phyloP scores from a whole-genome alignment of 257 asterid genomes.

The Marsdenia floribunda region DNA sequence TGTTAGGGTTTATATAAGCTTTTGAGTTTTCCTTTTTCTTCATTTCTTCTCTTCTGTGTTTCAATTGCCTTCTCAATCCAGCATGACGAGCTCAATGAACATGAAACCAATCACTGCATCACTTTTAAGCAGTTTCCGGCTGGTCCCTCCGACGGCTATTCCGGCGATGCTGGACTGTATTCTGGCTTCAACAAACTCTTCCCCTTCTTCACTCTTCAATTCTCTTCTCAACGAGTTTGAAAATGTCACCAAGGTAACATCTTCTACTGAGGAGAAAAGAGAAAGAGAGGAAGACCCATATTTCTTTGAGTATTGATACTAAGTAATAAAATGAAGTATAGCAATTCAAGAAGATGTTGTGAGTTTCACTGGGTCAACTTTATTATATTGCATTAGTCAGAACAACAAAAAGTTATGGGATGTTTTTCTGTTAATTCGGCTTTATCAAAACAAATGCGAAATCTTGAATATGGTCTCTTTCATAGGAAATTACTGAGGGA shows the following conservation, averaged over 20 bases:
- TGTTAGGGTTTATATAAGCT: constrained; percentile 10
- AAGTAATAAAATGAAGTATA: background rate
- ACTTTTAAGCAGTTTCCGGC: constrained; percentile 61
- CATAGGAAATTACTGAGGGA: constrained; percentile 40
- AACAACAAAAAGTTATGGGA: background rate
- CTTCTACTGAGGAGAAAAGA: background rate
- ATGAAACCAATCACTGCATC: constrained; percentile 48
- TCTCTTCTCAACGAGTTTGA: constrained; percentile 53
- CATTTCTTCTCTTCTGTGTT: background rate
- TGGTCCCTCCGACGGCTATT: constrained; percentile 61
- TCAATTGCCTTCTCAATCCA: background rate
- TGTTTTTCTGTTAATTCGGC: background rate
- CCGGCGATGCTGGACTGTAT: constrained; percentile 80
- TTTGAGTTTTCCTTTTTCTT: background rate
- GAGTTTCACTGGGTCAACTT: background rate
- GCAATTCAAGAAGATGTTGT: background rate
- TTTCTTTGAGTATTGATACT: background rate
- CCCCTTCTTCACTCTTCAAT: constrained; percentile 56
- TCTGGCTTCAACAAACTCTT: constrained; percentile 47
- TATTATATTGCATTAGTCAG: background rate
- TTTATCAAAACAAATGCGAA: background rate
- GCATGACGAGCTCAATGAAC: constrained; percentile 30
- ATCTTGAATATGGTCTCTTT: constrained; percentile 12
- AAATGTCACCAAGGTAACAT: constrained; percentile 43
- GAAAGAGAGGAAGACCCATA: background rate